Percentiles rank a stretch among this genome's conserved stretches.
Evolutionary conservation across 169 alveolate species (phyloP).

Genomic region (Cryptosporidium sp.): DNA sequence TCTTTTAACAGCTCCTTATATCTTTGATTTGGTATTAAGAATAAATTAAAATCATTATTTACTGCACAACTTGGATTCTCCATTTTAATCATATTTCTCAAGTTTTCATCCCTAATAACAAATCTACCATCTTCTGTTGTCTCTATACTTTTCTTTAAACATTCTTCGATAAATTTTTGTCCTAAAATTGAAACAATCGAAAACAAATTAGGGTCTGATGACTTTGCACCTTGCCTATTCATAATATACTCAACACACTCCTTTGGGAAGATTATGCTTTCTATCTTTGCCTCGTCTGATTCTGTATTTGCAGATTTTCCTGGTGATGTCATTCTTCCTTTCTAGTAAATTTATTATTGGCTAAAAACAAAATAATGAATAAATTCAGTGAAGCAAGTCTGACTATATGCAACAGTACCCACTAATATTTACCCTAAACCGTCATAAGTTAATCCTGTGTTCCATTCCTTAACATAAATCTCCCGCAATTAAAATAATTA

Average conservation of each 20-base stretch:
- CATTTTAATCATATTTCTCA: slow-evolving; percentile 45
- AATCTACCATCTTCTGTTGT: slow-evolving; percentile 46
- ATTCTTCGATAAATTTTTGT: slow-evolving; percentile 42
- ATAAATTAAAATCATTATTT: slow-evolving; percentile 1
- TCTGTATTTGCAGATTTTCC: not conserved
- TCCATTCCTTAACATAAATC: not conserved
- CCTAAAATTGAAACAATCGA: slow-evolving; percentile 7
- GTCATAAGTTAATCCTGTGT: not conserved
- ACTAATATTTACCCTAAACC: too few relatives aligned
- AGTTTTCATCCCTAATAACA: slow-evolving; percentile 30
- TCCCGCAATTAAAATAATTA: not conserved
- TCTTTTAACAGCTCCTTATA: not conserved
- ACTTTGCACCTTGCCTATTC: slow-evolving; percentile 60
- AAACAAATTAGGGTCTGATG: slow-evolving; percentile 29
- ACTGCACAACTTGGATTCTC: slow-evolving; percentile 25
- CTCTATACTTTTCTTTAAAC: slow-evolving; percentile 54
- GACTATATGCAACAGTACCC: not conserved
- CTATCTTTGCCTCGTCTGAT: not conserved
- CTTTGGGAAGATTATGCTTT: slow-evolving; percentile 24
- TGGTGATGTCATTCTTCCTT: not conserved
- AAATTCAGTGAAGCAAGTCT: too few relatives aligned
- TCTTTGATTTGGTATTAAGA: slow-evolving; percentile 25
- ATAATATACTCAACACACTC: slow-evolving; percentile 58
- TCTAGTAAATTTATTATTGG: not conserved
- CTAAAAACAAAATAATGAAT: too few relatives aligned